These are phyloP conservation scores for Saksenaea oblongispora DNA, from an alignment of 371 early-diverging fungal genomes.

Conservation along the genomic window DNA sequence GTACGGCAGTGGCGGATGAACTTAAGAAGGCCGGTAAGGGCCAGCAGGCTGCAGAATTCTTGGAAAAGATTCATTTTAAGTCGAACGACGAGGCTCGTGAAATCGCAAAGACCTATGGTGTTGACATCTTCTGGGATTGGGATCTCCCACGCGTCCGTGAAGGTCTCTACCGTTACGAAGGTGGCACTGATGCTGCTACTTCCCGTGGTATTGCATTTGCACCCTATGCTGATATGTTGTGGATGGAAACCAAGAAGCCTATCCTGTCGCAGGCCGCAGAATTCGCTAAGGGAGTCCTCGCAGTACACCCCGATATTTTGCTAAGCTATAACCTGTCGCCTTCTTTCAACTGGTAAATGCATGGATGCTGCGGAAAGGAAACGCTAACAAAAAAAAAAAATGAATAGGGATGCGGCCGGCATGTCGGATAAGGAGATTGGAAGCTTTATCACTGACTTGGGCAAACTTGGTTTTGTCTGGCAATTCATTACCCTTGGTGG, in stretches of 20 bases:
- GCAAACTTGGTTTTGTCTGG: constrained; percentile 93
- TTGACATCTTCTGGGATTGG: constrained; percentile 91
- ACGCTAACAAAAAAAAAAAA: neutral
- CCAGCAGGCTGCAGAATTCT: constrained; percentile 54
- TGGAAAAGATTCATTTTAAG: constrained; percentile 57
- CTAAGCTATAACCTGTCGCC: constrained; percentile 97
- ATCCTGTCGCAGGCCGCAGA: constrained; percentile 90
- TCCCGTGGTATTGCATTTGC: constrained; percentile 90
- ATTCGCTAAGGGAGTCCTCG: constrained; percentile 84
- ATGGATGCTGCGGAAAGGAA: neutral
- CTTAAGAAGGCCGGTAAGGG: constrained; percentile 57
- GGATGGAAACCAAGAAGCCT: constrained; percentile 99
- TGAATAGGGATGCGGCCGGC: constrained; percentile 78
- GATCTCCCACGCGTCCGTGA: constrained; percentile 92
- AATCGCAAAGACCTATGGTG: constrained; percentile 77
- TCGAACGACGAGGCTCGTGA: constrained; percentile 84
- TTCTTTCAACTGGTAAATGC: constrained; percentile 95
- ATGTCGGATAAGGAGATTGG: constrained; percentile 90
- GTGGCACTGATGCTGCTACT: constrained; percentile 91
- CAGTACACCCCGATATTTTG: constrained; percentile 60
- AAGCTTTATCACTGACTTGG: constrained; percentile 79
- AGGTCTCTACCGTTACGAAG: constrained; percentile 95
- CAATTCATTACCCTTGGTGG: constrained; percentile 99
- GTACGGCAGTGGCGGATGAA: constrained; percentile 81
- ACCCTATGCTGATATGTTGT: constrained; percentile 92